phyloP scores from a whole-genome alignment of 441 rosid genomes.

The Brassica hybrid region DNA sequence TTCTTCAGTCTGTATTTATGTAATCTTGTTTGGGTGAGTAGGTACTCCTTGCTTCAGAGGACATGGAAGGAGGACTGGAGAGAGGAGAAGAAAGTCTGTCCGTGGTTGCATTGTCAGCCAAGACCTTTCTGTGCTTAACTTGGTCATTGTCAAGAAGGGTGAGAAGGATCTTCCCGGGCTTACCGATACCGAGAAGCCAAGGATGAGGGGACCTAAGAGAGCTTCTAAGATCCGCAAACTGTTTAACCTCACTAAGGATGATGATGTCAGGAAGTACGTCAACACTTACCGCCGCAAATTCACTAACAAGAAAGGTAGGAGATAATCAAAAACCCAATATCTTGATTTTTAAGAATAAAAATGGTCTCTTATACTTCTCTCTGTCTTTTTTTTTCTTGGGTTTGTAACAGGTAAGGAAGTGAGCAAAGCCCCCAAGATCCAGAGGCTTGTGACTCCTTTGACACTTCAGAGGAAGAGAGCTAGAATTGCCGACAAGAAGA shows the following conservation, averaged over 20 bases:
- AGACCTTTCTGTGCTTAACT: conserved; percentile 65
- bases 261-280: conserved; percentile 72
- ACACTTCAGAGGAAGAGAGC: conserved; percentile 73
- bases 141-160: conserved; percentile 72
- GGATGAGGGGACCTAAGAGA: conserved; percentile 76
- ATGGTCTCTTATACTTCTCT: not conserved
- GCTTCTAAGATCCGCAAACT: conserved; percentile 69
- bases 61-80: conserved; percentile 67
- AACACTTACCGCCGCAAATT: conserved; percentile 67
- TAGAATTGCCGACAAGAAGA: conserved; percentile 72
- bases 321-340: not conserved
- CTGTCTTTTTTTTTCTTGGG: not conserved
- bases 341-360: no score
- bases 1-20: not conserved
- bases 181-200: conserved; percentile 70
- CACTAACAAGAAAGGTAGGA: conserved; percentile 56
- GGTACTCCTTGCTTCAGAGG: conserved; percentile 78
- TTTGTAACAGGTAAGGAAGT: conserved; percentile 55
- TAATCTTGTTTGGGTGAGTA: not conserved
- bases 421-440: conserved; percentile 75
- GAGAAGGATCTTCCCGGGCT: conserved; percentile 66
- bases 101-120: conserved; percentile 76
- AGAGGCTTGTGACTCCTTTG: conserved; percentile 71
- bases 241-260: conserved; percentile 64
- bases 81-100: conserved; percentile 67